A percentile compares a stretch with the other conserved stretches of the same genome.
These are phyloP conservation scores for Nemania sp. DNA, from an alignment of 2,329 filamentous ascomycete genomes.

Conservation along the genomic window DNA sequence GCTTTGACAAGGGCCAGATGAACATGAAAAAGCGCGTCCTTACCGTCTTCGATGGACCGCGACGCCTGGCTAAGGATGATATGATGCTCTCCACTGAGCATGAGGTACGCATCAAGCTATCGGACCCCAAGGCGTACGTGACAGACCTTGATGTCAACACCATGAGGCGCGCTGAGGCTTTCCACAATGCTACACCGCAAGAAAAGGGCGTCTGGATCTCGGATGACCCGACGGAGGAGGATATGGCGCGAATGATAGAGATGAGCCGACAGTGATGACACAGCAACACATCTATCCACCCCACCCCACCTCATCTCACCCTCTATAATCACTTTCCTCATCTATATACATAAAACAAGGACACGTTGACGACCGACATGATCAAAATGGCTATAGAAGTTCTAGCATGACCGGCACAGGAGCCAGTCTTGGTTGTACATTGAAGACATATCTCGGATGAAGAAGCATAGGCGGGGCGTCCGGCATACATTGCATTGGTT, in stretches of 20 bases:
- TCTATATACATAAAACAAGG: slow-evolving; percentile 9
- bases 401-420: slow-evolving; percentile 29
- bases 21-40: slow-evolving; percentile 98
- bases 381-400: slow-evolving; percentile 39
- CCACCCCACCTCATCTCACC: slow-evolving; percentile 9
- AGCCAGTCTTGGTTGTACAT: slow-evolving; percentile 34
- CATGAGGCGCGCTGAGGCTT: slow-evolving; percentile 85
- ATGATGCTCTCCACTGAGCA: slow-evolving; percentile 98
- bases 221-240: slow-evolving; percentile 74
- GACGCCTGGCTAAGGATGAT: slow-evolving; percentile 95
- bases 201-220: slow-evolving; percentile 89
- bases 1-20: slow-evolving; percentile 92
- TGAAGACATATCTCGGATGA: slow-evolving; percentile 26
- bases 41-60: slow-evolving; percentile 88
- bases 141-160: slow-evolving; percentile 95
- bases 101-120: slow-evolving; percentile 87
- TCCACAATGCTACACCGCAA: slow-evolving; percentile 82
- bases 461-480: slow-evolving; percentile 35
- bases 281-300: slow-evolving; percentile 16
- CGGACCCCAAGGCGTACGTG: slow-evolving; percentile 81
- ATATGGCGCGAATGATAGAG: slow-evolving; percentile 71
- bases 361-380: slow-evolving; percentile 38
- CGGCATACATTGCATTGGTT: slow-evolving; percentile 36
- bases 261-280: slow-evolving; percentile 53
- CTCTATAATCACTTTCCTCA: slow-evolving; percentile 13